A percentile compares a stretch with the other conserved stretches of the same genome.
These are phyloP conservation scores for Oxyria digyna DNA, from an alignment of 148 eudicot genomes.

Conservation along the genomic window DNA sequence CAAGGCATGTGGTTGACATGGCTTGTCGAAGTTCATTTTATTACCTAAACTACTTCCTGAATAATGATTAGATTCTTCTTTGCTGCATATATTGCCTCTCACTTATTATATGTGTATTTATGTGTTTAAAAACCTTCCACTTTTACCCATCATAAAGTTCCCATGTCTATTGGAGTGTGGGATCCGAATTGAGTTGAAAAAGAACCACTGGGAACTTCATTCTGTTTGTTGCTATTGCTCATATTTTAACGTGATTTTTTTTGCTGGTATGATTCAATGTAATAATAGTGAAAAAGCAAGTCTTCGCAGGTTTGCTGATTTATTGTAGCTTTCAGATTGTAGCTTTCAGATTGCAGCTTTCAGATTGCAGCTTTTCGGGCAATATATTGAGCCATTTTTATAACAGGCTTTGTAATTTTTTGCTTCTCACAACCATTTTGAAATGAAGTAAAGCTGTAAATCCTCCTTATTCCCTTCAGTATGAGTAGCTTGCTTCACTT, in stretches of 20 bases:
- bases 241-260: not conserved
- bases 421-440: not conserved
- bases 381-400: not conserved
- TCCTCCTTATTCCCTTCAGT: not conserved
- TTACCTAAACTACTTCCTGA: not conserved
- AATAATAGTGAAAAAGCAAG: not conserved
- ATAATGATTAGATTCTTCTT: not conserved
- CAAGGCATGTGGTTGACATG: conserved; percentile 34
- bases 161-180: not conserved
- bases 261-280: not conserved
- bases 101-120: not conserved
- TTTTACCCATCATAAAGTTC: not conserved
- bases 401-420: not conserved
- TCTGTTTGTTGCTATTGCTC: not conserved
- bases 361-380: not conserved
- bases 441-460: not conserved
- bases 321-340: not conserved
- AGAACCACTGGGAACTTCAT: not conserved
- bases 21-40: not conserved
- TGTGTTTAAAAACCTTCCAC: not conserved
- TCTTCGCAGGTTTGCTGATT: not conserved
- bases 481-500: no score
- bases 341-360: not conserved
- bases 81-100: not conserved
- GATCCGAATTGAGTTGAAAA: not conserved